A percentile compares a stretch with the other conserved stretches of the same genome.
These are phyloP conservation scores for Aureobasidium pullulans DNA, from an alignment of 2,329 filamentous ascomycete genomes.

Conservation along the genomic window DNA sequence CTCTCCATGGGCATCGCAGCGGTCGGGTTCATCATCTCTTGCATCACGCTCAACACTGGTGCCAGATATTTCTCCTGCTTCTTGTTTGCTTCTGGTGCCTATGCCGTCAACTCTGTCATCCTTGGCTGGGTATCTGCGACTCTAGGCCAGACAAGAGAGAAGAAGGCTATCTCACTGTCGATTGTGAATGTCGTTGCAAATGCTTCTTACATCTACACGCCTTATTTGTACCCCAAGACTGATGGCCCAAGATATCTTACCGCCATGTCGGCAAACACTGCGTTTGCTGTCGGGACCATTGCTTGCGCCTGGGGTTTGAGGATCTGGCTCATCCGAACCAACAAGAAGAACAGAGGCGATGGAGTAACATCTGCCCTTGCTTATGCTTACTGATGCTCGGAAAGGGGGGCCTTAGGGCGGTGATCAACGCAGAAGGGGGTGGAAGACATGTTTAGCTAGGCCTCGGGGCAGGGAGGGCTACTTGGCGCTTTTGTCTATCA, in stretches of 20 bases:
- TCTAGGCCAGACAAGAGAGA: neutral
- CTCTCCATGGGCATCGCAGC: constrained; percentile 45
- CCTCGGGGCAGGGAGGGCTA: no score
- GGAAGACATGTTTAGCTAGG: no score
- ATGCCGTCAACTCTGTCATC: neutral
- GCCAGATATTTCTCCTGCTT: neutral
- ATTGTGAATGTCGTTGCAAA: neutral
- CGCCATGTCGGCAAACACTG: neutral
- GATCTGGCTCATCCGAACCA: neutral
- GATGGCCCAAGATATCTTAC: neutral
- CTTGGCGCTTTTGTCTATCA: no score
- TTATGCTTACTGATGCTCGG: neutral
- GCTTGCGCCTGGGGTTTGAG: neutral
- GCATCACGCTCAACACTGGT: neutral
- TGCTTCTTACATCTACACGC: neutral
- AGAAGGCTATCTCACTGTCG: neutral
- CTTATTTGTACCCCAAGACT: neutral
- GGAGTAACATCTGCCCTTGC: neutral
- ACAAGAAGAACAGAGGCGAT: neutral
- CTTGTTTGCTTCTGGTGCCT: neutral
- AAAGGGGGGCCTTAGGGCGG: no score
- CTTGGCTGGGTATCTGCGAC: neutral
- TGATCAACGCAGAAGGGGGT: no score
- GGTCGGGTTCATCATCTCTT: constrained; percentile 46
- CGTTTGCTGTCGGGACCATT: neutral